Conservation (phyloP, 495 filamentous ascomycete genomes). For the Penicillium flavigenum region DNA sequence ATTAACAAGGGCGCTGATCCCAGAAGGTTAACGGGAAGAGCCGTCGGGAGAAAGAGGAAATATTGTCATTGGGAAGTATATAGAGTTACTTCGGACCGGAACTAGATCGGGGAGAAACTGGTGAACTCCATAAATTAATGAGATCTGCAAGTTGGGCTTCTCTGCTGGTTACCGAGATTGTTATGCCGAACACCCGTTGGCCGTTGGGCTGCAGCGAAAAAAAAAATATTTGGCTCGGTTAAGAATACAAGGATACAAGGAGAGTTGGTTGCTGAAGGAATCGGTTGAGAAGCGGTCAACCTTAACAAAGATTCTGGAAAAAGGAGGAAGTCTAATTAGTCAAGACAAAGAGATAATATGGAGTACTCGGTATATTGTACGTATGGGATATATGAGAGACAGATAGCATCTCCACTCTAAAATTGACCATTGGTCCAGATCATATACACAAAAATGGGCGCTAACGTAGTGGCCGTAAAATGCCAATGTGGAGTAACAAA, state of each 20-base stretch:
- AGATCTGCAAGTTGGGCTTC: conserved; percentile 10
- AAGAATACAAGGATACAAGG: not conserved
- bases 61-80: conserved; percentile 19
- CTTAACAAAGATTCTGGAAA: conserved; percentile 4
- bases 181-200: conserved; percentile 23
- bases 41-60: conserved; percentile 19
- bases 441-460: conserved; percentile 1
- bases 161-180: conserved; percentile 10
- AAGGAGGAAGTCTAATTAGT: conserved; percentile 2
- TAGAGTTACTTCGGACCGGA: conserved; percentile 3
- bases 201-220: conserved; percentile 16
- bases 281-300: conserved; percentile 28
- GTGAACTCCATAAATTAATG: conserved; percentile 21
- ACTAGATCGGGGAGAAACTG: conserved; percentile 21
- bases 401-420: not conserved
- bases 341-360: not conserved
- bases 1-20: conserved; percentile 21
- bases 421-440: not conserved
- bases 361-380: too few relatives aligned
- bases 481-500: conserved; percentile 6
- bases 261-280: conserved; percentile 10
- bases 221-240: conserved; percentile 8
- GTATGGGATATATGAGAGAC: not conserved
- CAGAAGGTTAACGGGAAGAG: conserved; percentile 17
- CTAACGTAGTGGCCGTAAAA: conserved; percentile 7